These are phyloP conservation scores for Chalara sp. DNA, from an alignment of 2,329 filamentous ascomycete genomes.

Conservation along the genomic window DNA sequence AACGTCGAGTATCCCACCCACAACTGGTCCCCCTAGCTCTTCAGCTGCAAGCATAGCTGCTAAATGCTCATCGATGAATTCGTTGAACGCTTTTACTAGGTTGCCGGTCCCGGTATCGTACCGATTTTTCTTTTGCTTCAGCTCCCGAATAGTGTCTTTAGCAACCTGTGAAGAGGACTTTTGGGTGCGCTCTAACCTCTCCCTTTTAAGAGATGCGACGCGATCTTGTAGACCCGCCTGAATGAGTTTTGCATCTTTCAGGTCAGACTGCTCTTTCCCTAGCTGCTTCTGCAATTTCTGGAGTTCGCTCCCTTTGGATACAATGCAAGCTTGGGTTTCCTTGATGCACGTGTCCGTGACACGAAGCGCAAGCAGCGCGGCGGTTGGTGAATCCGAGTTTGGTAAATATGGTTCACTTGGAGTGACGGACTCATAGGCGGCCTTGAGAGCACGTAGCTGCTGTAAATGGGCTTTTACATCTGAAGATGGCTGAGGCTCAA, in stretches of 20 bases:
- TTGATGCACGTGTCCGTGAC: constrained; percentile 57
- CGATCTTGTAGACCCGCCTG: constrained; percentile 46
- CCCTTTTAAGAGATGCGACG: constrained; percentile 50
- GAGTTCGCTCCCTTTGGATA: constrained; percentile 35
- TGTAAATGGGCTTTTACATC: constrained; percentile 30
- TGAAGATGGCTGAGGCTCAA: constrained; percentile 20
- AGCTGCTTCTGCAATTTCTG: constrained; percentile 40
- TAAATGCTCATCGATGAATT: constrained; percentile 65
- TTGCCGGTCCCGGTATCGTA: constrained; percentile 55
- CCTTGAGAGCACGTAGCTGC: constrained; percentile 48
- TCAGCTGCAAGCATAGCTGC: constrained; percentile 75
- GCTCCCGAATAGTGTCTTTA: constrained; percentile 53
- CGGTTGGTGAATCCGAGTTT: constrained; percentile 58
- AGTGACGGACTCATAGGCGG: constrained; percentile 59
- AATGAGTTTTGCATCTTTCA: constrained; percentile 51
- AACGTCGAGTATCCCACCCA: constrained; percentile 65
- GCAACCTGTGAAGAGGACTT: constrained; percentile 56
- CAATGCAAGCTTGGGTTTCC: constrained; percentile 56
- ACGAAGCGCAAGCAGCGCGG: constrained; percentile 64
- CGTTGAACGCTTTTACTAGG: constrained; percentile 57
- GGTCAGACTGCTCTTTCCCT: constrained; percentile 41
- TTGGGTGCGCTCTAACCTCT: constrained; percentile 48
- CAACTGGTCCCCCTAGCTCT: constrained; percentile 75
- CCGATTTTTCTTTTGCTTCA: constrained; percentile 49
- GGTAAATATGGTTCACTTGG: constrained; percentile 60